Evolutionary conservation across 2,329 filamentous ascomycete genomes (phyloP).

Genomic region (Ophiostoma populinum): DNA sequence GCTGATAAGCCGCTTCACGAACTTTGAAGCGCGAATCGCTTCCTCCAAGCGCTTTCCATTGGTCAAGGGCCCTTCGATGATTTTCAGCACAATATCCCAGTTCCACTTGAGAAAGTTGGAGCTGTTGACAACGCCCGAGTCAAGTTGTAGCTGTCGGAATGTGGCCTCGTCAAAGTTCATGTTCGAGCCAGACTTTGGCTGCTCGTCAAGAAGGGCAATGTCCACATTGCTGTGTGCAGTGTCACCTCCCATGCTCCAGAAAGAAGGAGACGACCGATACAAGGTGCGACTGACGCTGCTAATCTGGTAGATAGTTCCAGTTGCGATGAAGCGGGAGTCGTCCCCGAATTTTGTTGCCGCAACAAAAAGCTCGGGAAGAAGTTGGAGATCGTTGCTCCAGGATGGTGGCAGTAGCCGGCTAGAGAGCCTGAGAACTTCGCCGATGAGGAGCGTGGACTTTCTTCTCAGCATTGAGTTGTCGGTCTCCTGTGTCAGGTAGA

Average conservation of each 20-base stretch:
- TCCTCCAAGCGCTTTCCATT: conserved; percentile 87
- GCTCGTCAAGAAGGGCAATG: conserved; percentile 35
- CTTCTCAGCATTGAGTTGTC: conserved; percentile 58
- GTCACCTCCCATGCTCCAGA: conserved; percentile 20
- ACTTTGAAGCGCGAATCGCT: conserved; percentile 86
- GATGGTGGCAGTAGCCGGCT: conserved; percentile 67
- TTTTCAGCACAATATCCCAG: conserved; percentile 79
- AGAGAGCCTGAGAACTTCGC: conserved; percentile 78
- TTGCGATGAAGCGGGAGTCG: conserved; percentile 62
- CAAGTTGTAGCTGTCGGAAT: conserved; percentile 47
- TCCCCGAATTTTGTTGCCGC: conserved; percentile 55
- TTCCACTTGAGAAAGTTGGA: conserved; percentile 94
- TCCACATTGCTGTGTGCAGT: conserved; percentile 23
- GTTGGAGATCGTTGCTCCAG: conserved; percentile 72
- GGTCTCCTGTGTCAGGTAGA: conserved; percentile 49
- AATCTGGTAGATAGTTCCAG: conserved; percentile 89
- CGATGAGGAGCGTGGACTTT: conserved; percentile 79
- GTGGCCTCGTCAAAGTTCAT: conserved; percentile 41
- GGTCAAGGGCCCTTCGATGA: conserved; percentile 83
- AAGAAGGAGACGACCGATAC: conserved; percentile 53
- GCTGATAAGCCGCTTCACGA: conserved; percentile 82
- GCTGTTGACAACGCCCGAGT: conserved; percentile 74
- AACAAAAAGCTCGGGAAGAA: conserved; percentile 71
- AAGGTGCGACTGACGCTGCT: conserved; percentile 91
- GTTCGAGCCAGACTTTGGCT: conserved; percentile 32